phyloP scores from a whole-genome alignment of 192 early-diverging fungal species.

The Coemansia sp. region DNA sequence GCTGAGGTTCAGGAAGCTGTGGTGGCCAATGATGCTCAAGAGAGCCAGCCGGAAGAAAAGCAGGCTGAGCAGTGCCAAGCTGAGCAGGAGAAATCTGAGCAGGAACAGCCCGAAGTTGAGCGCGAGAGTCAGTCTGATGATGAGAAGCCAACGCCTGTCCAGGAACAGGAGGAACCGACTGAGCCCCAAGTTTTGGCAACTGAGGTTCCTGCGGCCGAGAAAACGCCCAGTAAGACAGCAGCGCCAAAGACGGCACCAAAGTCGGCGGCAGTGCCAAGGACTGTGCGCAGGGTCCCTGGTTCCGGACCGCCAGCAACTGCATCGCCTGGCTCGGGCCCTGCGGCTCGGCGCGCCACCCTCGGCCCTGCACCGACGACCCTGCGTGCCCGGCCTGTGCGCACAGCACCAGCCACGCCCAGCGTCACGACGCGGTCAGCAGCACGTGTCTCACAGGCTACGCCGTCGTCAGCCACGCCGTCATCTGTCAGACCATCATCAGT shows the following conservation, averaged over 20 bases:
- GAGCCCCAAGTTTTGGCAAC: not conserved
- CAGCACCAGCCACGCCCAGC: conserved; percentile 9
- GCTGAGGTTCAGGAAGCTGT: not conserved
- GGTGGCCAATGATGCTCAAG: not conserved
- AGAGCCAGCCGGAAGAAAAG: not conserved
- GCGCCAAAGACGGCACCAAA: not conserved
- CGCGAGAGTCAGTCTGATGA: not conserved
- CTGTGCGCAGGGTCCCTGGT: conserved; percentile 16
- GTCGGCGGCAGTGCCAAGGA: conserved; percentile 14
- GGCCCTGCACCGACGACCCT: conserved; percentile 2
- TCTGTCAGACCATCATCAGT: not conserved
- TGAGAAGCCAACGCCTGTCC: not conserved
- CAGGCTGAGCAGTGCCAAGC: not conserved
- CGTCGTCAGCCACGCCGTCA: not conserved
- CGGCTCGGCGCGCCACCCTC: conserved; percentile 21
- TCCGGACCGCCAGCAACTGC: conserved; percentile 8
- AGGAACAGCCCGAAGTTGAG: not conserved
- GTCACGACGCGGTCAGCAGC: conserved; percentile 11
- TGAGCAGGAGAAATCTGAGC: not conserved
- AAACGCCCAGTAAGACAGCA: conserved; percentile 2
- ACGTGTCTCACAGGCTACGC: conserved; percentile 2
- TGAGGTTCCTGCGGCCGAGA: not conserved
- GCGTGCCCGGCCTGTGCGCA: not conserved
- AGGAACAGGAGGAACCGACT: not conserved
- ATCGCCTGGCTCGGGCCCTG: conserved; percentile 5